Evolutionary conservation across 805 yeast species (phyloP), one percentile per base, ranked within the genome.

Genomic region (Candida tammaniensis): DNA sequence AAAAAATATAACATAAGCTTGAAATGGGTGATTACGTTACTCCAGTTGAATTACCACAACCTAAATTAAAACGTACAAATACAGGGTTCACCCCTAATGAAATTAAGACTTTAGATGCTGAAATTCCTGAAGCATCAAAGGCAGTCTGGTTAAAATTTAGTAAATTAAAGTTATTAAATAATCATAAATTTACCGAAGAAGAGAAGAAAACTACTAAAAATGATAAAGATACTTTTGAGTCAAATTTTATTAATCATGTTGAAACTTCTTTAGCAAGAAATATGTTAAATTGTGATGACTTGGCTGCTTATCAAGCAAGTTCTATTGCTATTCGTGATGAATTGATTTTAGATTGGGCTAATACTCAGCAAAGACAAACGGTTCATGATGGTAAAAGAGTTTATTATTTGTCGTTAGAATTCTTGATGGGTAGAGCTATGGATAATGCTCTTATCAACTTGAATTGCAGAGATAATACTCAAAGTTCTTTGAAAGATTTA

Each of bases 71-170:
- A 54, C 73, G 96, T 52, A 79, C 96, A 29, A 72, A 86, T 49
- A 86, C 96, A 0, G 97, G 97, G 20, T 85, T 88, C 60, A 80
- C 95, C 4, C 95, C 95, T 8, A 83, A 85, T 47, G 96, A 88
- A 59, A 85, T 88, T 49, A 78, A 81, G 49, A 76, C 86, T 23
- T 80, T 85, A 53, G 96, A 88, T 55, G 77, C 86, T 25, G 70
- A 78, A 19, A 86, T 88, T 52, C 96, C 96, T 1, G 69, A 80
- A 40, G 74, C 79, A 42, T 82, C 89, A 20, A 78, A 95, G 47
- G 76, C 77, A 42, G 60, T 78, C 21, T 88, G 97, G 97, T 69
- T 74, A 47, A 80, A 80, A 54, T 80, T 74, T 54, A 76, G 81
- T 21, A 78, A 76, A 20, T 59, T 66, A 47, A 51, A 52, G 35